Conservation (phyloP, 2,329 filamentous ascomycete genomes). For the Lachnellula hyalina region DNA sequence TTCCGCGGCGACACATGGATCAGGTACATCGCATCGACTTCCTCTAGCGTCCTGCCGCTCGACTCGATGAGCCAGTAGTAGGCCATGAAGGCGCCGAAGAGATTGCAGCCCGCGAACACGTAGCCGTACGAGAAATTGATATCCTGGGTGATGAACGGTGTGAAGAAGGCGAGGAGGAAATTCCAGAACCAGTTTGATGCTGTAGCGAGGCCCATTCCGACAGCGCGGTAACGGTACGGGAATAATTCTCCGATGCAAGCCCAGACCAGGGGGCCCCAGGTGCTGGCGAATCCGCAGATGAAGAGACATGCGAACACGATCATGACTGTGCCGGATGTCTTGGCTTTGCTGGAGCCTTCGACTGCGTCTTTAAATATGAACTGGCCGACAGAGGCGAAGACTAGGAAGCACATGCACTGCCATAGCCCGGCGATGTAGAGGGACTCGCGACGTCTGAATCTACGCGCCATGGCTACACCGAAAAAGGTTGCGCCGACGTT, state of each 20-base stretch:
- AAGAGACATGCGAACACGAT: constrained; percentile 71
- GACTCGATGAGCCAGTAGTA: constrained; percentile 75
- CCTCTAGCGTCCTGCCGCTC: constrained; percentile 32
- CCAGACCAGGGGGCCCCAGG: constrained; percentile 68
- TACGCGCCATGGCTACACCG: constrained; percentile 59
- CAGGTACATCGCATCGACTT: constrained; percentile 26
- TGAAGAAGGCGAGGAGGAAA: constrained; percentile 72
- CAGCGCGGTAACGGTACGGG: constrained; percentile 56
- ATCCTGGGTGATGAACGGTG: constrained; percentile 67
- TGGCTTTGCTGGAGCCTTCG: constrained; percentile 37
- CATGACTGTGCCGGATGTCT: constrained; percentile 59
- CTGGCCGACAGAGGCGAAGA: constrained; percentile 49
- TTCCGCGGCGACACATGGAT: constrained; percentile 33
- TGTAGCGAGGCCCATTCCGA: constrained; percentile 55
- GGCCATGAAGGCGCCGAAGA: constrained; percentile 58
- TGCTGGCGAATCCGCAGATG: constrained; percentile 64
- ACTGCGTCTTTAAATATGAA: constrained; percentile 51
- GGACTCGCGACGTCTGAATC: constrained; percentile 62
- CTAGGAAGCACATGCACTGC: constrained; percentile 64
- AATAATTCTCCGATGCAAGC: constrained; percentile 63
- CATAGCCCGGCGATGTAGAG: constrained; percentile 62
- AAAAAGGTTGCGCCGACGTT: constrained; percentile 58
- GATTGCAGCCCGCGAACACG: constrained; percentile 68
- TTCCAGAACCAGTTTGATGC: constrained; percentile 67
- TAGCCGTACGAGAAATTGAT: constrained; percentile 67